Percentiles rank a stretch among this genome's conserved stretches.
Conservation (phyloP, 768 basidiomycete species). For the Pleurotus tuoliensis region DNA sequence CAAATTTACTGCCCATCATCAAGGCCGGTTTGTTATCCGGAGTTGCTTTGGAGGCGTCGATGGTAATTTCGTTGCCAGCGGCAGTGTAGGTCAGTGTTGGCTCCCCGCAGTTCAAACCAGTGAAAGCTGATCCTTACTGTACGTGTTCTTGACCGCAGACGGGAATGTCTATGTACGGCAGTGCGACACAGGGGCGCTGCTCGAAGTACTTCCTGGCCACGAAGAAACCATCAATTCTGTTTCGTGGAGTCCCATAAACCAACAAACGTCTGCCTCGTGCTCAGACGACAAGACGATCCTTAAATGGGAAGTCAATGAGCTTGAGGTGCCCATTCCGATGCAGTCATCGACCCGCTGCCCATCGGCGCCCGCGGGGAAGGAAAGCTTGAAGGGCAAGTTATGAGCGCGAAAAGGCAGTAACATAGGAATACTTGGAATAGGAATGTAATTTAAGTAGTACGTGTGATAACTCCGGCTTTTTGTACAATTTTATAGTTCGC, state of each 20-base stretch:
- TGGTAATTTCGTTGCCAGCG: conserved; percentile 86
- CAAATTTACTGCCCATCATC: conserved; percentile 82
- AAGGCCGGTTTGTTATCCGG: conserved; percentile 80
- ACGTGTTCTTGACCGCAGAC: conserved; percentile 46
- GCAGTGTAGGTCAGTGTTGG: conserved; percentile 79
- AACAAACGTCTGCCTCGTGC: conserved; percentile 93
- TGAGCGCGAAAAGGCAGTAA: conserved; percentile 40
- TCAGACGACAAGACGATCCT: conserved; percentile 90
- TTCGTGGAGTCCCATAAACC: conserved; percentile 92
- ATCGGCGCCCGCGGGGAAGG: conserved; percentile 42
- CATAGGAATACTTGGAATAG: conserved; percentile 14
- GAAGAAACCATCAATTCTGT: conserved; percentile 92
- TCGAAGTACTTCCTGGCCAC: conserved; percentile 87
- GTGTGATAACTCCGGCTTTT: neutral
- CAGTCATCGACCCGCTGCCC: conserved; percentile 10
- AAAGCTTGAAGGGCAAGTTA: conserved; percentile 51
- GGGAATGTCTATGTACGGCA: conserved; percentile 95
- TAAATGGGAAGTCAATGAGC: conserved; percentile 71
- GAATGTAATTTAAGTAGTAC: conserved; percentile 2
- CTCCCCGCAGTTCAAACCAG: neutral
- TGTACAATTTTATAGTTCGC: neutral
- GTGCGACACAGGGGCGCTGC: conserved; percentile 71
- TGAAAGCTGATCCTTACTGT: neutral
- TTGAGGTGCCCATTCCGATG: neutral
- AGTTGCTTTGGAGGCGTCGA: conserved; percentile 92